Conservation (phyloP, 1,139 yeast species). For the Pneumocystis wakefieldiae region DNA sequence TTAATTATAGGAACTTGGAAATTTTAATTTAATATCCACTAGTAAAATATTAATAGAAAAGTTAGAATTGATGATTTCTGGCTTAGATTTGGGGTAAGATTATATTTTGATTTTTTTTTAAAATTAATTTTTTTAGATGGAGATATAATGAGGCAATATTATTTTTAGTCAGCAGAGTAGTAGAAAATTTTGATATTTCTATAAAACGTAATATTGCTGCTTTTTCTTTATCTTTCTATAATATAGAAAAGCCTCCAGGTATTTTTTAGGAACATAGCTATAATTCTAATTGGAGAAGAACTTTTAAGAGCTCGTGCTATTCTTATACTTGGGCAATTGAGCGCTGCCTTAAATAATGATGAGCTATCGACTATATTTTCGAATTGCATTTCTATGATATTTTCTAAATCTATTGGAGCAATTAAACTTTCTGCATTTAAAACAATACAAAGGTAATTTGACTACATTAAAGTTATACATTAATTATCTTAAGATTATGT, state of each 20-base stretch:
- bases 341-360: background rate
- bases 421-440: background rate
- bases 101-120: background rate
- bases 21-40: background rate
- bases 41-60: background rate
- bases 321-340: background rate
- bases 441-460: constrained; percentile 1
- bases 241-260: background rate
- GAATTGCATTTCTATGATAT: background rate
- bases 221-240: background rate
- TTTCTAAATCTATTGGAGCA: background rate
- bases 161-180: background rate
- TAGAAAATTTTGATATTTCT: background rate
- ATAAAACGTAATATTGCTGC: background rate
- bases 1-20: background rate
- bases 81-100: background rate
- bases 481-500: background rate
- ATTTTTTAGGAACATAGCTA: background rate
- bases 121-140: background rate
- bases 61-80: background rate
- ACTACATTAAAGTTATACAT: background rate
- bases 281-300: background rate
- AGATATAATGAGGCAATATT: background rate
- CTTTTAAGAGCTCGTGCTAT: background rate
- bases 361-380: background rate